Evolutionary conservation across 257 asterid species (phyloP).

Genomic region (Plantago ovata): DNA sequence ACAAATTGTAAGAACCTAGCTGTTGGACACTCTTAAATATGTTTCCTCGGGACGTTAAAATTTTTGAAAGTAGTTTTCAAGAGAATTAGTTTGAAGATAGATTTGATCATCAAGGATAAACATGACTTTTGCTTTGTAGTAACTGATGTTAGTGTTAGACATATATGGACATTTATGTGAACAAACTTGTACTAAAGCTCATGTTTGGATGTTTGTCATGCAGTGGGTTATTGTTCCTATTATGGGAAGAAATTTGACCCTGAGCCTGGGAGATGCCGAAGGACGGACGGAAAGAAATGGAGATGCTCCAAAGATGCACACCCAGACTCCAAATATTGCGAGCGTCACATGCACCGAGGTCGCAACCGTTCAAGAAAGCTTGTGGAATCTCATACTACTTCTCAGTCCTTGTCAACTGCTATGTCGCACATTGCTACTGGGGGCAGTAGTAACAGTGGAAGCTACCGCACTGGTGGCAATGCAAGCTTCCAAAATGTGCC

Average conservation of each 20-base stretch:
- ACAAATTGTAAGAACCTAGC: constrained; percentile 11
- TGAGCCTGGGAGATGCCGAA: constrained; percentile 97
- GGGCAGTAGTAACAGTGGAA: constrained; percentile 42
- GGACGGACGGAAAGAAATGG: constrained; percentile 99
- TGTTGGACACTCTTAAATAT: not conserved
- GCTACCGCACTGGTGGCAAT: constrained; percentile 44
- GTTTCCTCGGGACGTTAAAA: not conserved
- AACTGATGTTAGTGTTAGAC: not conserved
- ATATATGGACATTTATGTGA: not conserved
- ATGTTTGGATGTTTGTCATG: constrained; percentile 19
- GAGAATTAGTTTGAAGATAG: not conserved
- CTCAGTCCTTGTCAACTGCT: constrained; percentile 72
- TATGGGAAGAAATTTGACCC: constrained; percentile 93
- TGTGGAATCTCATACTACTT: constrained; percentile 94
- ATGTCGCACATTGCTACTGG: constrained; percentile 57
- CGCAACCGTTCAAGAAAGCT: constrained; percentile 99
- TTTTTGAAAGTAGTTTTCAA: not conserved
- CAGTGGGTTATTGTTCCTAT: constrained; percentile 91
- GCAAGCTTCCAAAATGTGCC: constrained; percentile 68
- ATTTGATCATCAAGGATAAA: not conserved
- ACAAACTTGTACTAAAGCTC: constrained; percentile 12
- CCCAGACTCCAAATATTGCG: constrained; percentile 97
- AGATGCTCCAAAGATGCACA: constrained; percentile 96
- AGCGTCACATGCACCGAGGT: constrained; percentile 99
- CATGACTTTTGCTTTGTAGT: not conserved